Percentiles rank a stretch among this genome's conserved stretches.
Evolutionary conservation across 805 yeast species (phyloP).

Genomic region (Brettanomyces sp.): DNA sequence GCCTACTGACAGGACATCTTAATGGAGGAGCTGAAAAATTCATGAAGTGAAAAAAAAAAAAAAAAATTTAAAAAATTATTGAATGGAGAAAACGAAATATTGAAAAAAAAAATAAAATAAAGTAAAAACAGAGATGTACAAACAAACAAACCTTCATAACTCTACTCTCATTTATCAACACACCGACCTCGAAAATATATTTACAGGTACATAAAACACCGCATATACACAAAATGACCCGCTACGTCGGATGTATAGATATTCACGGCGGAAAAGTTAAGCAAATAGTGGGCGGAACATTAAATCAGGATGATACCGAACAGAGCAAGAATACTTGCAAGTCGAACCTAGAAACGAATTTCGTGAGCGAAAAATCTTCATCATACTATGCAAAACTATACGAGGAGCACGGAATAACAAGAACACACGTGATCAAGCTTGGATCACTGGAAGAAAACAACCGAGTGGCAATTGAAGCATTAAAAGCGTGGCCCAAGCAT

Average conservation of each 20-base stretch:
- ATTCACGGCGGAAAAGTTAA: slow-evolving; percentile 92
- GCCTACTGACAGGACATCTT: too few relatives aligned
- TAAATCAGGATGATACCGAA: slow-evolving; percentile 45
- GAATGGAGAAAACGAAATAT: too few relatives aligned
- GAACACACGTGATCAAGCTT: slow-evolving; percentile 89
- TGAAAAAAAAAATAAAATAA: too few relatives aligned
- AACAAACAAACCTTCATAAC: too few relatives aligned
- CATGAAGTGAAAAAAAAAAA: too few relatives aligned
- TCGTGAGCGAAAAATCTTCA: slow-evolving; percentile 67
- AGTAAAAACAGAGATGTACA: too few relatives aligned
- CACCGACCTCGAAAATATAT: too few relatives aligned
- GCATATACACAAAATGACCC: slow-evolving; percentile 47
- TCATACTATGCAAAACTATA: slow-evolving; percentile 69
- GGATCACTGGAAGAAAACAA: slow-evolving; percentile 75
- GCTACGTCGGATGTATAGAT: slow-evolving; percentile 90
- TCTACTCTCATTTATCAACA: too few relatives aligned
- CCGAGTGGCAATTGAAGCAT: slow-evolving; percentile 69
- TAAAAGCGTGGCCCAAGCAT: slow-evolving; percentile 59
- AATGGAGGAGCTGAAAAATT: too few relatives aligned
- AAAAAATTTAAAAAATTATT: too few relatives aligned
- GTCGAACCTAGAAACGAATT: slow-evolving; percentile 52
- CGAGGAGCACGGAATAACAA: slow-evolving; percentile 42
- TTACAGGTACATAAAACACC: not conserved
- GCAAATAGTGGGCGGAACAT: slow-evolving; percentile 93
- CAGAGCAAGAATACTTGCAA: slow-evolving; percentile 14